Evolutionary conservation across 257 asterid genomes (phyloP), one percentile per base, ranked within the genome.

Genomic region (Oldenlandia corymbosa): DNA sequence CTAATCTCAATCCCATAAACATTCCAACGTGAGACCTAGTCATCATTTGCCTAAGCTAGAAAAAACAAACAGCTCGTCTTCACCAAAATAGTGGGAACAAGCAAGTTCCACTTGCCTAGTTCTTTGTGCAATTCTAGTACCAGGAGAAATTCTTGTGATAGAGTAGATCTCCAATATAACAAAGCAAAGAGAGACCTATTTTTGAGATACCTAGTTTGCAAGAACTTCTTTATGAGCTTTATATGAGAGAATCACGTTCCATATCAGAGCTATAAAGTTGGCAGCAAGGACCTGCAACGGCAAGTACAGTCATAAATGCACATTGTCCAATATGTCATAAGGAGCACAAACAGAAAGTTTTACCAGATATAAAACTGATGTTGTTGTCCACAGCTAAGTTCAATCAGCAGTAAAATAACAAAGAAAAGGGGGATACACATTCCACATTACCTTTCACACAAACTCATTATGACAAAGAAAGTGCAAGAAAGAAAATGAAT

Each of bases 241-340:
- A 71, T 88, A 88, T 10, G 95, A 91, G 56, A 91, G 86, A 65
- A 88, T 87, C 48, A 87, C 90, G 26, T 90, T 90, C 97, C 97
- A 90, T 60, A 82, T 47, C 51, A 90, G 62, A 58, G 97, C 77
- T 7, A 90, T 74, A 65, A 83, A 82, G 75, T 90, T 90, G 43
- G 96, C 92, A 34, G 93, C 97, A 74, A 90, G 95, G 65, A 90
- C 96, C 97, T 90, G 93, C 27, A 74, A 60, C 39, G 63, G 51
- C 8, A 50, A 49, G 6, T 12, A 50, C 32, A 52, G 51, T n/a
- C n/a, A n/a, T n/a, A n/a, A 71, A 45, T 7, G 56, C 59, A 53
- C 43, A 42, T 34, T n/a, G 46, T 62, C 45, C 18, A 11, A 36
- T 21, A 49, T 18, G 58, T 47, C 37, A 50, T n/a, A 60, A 37